phyloP scores from a whole-genome alignment of 2,329 filamentous ascomycete species.

The Alternaria sp. region DNA sequence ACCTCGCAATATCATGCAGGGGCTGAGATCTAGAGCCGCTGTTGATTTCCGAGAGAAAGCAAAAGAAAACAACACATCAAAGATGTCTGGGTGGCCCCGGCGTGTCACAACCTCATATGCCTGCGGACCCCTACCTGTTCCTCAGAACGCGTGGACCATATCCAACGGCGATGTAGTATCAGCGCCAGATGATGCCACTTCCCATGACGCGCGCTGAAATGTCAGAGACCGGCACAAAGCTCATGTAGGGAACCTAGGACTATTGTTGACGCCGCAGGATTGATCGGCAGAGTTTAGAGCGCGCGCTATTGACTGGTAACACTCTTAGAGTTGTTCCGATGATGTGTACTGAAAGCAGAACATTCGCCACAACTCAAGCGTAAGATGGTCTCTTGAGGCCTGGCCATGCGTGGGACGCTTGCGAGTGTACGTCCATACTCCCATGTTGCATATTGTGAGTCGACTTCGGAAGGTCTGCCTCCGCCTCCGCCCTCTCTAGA shows the following conservation, averaged over 20 bases:
- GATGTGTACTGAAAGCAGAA: background rate
- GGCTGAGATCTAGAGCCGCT: background rate
- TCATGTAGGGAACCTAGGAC: background rate
- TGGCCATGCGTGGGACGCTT: background rate
- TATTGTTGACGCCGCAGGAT: background rate
- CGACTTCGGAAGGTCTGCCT: background rate
- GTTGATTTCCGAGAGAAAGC: background rate
- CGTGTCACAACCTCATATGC: background rate
- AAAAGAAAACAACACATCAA: background rate
- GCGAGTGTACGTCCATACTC: background rate
- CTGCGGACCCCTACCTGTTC: background rate
- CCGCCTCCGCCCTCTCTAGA: constrained; percentile 23
- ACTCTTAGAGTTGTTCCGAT: background rate
- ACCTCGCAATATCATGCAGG: background rate
- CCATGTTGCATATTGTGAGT: background rate
- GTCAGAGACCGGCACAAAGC: background rate
- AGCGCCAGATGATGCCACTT: background rate
- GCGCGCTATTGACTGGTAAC: background rate
- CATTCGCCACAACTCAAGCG: background rate
- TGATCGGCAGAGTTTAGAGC: background rate
- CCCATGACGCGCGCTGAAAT: background rate
- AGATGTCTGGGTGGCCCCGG: background rate
- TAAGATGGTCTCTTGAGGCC: constrained; percentile 3
- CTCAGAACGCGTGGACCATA: background rate
- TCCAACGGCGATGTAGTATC: background rate